Evolutionary conservation across 1,284 basidiomycete genomes (phyloP), one percentile per base, ranked within the genome.

Genomic region (Apiotrichum montevideense): DNA sequence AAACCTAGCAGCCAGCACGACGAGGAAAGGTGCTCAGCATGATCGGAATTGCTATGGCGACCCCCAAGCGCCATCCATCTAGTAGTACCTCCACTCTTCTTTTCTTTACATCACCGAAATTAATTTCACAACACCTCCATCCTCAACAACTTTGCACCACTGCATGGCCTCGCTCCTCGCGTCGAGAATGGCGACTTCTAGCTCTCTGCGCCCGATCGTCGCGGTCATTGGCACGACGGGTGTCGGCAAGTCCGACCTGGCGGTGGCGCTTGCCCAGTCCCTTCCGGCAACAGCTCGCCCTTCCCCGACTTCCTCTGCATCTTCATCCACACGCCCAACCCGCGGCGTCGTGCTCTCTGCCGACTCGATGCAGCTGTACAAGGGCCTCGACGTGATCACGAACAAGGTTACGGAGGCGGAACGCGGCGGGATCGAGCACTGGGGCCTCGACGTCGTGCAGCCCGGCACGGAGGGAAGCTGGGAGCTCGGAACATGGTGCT

Each of bases 311-410:
- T 46, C 49, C 3, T 14, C 41, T 3, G 34, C 46, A 11, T 21
- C 21, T 21, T 21, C 21, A 21, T 21, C 21, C 21, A 21, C 21
- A 21, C n/a, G 29, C 11, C 14, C 45, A 4, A 21, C 14, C 8
- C 35, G 35, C 42, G 46, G 54, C 3, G 52, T 66, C 1, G 82
- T 98, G 63, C 87, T 98, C 70, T 97, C 96, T 66, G 90, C 93
- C 8, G 96, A 98, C 77, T 87, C 95, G 9, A 98, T 99, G 94
- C 96, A 99, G 76, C 87, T 94, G 13, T 98, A 98, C 74, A 80
- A 81, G n/a, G 94, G 95, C 0, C 81, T 98, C 67, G 89, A 98
- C 72, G 80, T 96, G 53, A 87, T 98, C 67, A 98, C 96, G 21
- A 98, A 98, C 77, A 98, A 99, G 77, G 84, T 94, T 8, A 85